phyloP scores from a whole-genome alignment of 116 monocot species.

The Trichopus zeylanicus region DNA sequence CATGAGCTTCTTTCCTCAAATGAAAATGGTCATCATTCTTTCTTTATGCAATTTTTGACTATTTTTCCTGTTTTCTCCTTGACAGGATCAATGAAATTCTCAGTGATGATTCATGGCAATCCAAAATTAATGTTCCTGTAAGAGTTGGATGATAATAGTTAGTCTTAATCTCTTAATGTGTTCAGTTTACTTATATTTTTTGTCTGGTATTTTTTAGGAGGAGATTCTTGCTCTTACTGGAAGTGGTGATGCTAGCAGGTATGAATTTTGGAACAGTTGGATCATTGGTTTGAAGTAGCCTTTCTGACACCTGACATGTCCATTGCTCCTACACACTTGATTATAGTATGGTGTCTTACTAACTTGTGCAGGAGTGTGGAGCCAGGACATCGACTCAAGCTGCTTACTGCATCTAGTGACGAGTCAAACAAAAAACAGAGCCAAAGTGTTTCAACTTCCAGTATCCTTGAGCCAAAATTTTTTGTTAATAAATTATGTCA shows the following conservation, averaged over 20 bases:
- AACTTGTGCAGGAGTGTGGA: constrained; percentile 42
- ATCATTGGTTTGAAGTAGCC: neutral
- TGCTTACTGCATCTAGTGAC: constrained; percentile 57
- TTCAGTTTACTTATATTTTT: neutral
- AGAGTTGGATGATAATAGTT: constrained; percentile 15
- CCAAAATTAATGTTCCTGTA: constrained; percentile 72
- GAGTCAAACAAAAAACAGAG: constrained; percentile 53
- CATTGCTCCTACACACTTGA: neutral
- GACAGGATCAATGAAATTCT: constrained; percentile 71
- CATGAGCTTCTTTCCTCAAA: constrained; percentile 11
- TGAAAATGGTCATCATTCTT: neutral
- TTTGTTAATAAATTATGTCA: neutral
- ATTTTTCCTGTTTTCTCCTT: constrained; percentile 13
- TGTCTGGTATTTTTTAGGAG: constrained; percentile 30
- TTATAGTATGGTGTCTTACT: neutral
- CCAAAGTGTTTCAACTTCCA: constrained; percentile 24
- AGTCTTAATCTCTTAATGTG: neutral
- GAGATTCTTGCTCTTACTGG: constrained; percentile 59
- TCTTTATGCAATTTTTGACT: neutral
- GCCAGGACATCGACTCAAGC: constrained; percentile 41
- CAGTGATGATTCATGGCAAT: constrained; percentile 52
- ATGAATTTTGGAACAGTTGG: constrained; percentile 6
- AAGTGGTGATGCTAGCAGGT: constrained; percentile 51
- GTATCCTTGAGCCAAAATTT: constrained; percentile 60
- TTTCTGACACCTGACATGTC: neutral